Conservation (phyloP, 768 basidiomycete species). For the Cystobasidium ongulense region DNA sequence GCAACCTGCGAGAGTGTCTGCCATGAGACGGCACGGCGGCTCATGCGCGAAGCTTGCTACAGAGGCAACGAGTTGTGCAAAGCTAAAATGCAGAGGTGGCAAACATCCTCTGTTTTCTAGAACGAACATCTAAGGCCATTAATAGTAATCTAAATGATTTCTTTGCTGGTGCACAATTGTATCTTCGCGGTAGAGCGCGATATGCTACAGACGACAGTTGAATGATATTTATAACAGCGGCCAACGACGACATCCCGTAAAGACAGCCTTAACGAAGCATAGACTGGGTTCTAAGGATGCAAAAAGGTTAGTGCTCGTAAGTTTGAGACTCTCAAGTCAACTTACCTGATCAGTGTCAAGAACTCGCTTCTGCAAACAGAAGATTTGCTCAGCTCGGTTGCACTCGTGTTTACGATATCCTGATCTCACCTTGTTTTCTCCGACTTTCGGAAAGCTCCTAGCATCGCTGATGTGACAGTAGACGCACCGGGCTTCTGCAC, state of each 20-base stretch:
- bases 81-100: neutral
- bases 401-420: slow-evolving; percentile 59
- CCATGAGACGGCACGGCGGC: neutral
- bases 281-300: neutral
- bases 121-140: too few relatives aligned
- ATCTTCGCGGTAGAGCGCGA: neutral
- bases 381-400: slow-evolving; percentile 19
- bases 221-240: neutral
- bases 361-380: slow-evolving; percentile 8
- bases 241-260: neutral
- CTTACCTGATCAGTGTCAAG: slow-evolving; percentile 15
- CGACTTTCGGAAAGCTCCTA: slow-evolving; percentile 95
- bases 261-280: neutral
- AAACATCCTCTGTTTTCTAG: too few relatives aligned
- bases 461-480: slow-evolving; percentile 94
- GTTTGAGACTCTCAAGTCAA: neutral
- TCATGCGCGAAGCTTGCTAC: neutral
- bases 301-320: neutral
- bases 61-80: neutral
- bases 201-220: slow-evolving; percentile 17
- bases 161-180: neutral
- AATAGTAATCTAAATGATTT: too few relatives aligned
- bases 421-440: slow-evolving; percentile 98
- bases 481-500: slow-evolving; percentile 96
- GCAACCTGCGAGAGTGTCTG: neutral